Percentiles rank a stretch among this genome's conserved stretches.
These are phyloP conservation scores for Coemansia sp. DNA, from an alignment of 192 early-diverging fungal species.

Conservation along the genomic window DNA sequence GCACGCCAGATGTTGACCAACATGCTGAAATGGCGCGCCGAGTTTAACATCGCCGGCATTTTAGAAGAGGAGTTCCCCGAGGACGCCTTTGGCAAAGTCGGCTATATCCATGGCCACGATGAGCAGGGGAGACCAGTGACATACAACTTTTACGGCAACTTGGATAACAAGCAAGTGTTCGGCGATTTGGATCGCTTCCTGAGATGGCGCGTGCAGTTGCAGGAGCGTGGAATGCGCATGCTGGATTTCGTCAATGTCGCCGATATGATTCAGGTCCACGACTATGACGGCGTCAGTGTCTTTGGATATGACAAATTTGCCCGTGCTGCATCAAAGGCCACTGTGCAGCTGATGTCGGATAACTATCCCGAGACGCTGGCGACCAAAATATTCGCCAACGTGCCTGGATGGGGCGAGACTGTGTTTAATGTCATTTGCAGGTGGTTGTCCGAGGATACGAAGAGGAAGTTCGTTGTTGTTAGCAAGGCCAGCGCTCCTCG, in stretches of 20 bases:
- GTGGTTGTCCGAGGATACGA: conserved; percentile 60
- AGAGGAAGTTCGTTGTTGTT: conserved; percentile 62
- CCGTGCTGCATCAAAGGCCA: conserved; percentile 55
- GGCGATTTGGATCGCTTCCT: conserved; percentile 58
- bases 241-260: conserved; percentile 61
- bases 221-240: conserved; percentile 57
- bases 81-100: conserved; percentile 48
- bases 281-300: conserved; percentile 57
- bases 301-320: conserved; percentile 54
- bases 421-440: conserved; percentile 59
- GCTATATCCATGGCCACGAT: conserved; percentile 56
- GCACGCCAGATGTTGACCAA: conserved; percentile 56
- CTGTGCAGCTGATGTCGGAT: conserved; percentile 59
- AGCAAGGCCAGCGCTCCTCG: conserved; percentile 42
- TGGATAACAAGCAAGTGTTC: conserved; percentile 59
- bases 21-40: conserved; percentile 57
- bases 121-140: conserved; percentile 57
- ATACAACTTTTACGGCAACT: conserved; percentile 59
- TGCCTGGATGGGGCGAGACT: conserved; percentile 62
- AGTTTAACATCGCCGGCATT: conserved; percentile 51
- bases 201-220: conserved; percentile 64
- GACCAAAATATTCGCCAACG: conserved; percentile 62
- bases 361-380: conserved; percentile 67
- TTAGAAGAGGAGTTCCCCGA: conserved; percentile 55
- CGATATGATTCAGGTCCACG: conserved; percentile 63